Base-by-base conservation (phyloP, 305 asterid species). In the Solanum chacoense region DNA sequence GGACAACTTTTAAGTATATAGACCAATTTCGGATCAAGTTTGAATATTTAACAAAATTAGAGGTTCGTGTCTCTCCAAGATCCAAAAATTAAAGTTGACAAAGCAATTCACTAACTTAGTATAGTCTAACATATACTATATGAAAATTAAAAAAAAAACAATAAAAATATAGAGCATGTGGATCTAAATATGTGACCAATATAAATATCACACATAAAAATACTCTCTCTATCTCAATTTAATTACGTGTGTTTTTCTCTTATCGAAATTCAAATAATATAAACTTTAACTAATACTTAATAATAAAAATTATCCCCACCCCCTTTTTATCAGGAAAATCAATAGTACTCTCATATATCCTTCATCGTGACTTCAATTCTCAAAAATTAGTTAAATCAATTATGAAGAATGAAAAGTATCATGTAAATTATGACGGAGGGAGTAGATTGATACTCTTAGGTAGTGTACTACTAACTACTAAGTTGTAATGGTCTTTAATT, bases 371-470 rank as follows among this genome's bases (percentile, higher is more conserved):
- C 13, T 73, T 2, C 4, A n/a, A 24, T 24, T 67, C 31, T 2
- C 1, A 14, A 14, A 73, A 2, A 16, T 13, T 71, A 72, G 18
- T 72, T 72, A 14, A 29, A 29, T 72, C 0, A 13, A 16, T 8
- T 31, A 1, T 73, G 0, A 0, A 9, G 0, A 35, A 1, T 11
- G 0, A 22, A 20, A 10, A 36, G 1, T 20, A n/a, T 0, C 31
- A 36, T 0, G 1, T 12, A n/a, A 77, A 37, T 77, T 77, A n/a
- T 0, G 12, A 77, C 0, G 2, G 1, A 6, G 10, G 1, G 7
- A 22, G 31, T 35, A 35, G 11, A 20, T 77, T 77, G 32, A 37
- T 37, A 32, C 18, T 42, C 18, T 63, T 2, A 63, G 71, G 6
- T 22, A 22, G 26, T 22, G 26, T 73, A 31, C 24, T 31, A 29